A percentile compares a stretch with the other conserved stretches of the same genome.
phyloP scores from a whole-genome alignment of 179 eudicot species.

The Patellifolia procumbens region DNA sequence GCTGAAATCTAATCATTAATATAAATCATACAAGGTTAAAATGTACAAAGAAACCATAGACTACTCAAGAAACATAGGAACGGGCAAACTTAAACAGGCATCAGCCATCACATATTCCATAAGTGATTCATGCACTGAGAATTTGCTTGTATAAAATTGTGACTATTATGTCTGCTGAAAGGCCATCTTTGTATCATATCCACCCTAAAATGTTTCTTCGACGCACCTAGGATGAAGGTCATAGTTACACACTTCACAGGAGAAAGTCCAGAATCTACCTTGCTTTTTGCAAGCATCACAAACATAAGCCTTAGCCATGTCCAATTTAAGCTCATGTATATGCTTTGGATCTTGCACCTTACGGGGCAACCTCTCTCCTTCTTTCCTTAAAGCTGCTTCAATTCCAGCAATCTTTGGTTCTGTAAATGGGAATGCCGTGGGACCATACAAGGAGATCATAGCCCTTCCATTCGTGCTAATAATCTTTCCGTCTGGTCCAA shows the following conservation, averaged over 20 bases:
- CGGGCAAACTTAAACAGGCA: too few relatives aligned
- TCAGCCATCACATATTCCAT: too few relatives aligned
- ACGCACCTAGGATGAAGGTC: conserved; percentile 56
- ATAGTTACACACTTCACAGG: conserved; percentile 51
- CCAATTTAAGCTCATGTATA: conserved; percentile 52
- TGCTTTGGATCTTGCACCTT: conserved; percentile 49
- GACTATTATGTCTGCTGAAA: neutral
- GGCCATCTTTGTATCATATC: neutral
- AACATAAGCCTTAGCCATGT: conserved; percentile 52
- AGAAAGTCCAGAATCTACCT: conserved; percentile 62
- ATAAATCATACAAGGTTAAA: too few relatives aligned
- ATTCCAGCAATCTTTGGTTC: conserved; percentile 38
- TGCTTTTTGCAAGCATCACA: conserved; percentile 50
- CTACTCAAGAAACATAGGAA: too few relatives aligned
- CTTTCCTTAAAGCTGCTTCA: conserved; percentile 39
- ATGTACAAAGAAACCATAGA: too few relatives aligned
- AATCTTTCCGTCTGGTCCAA: conserved; percentile 53
- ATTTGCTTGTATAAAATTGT: neutral
- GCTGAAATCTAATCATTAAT: too few relatives aligned
- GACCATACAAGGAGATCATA: conserved; percentile 43
- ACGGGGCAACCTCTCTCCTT: conserved; percentile 47
- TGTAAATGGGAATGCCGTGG: conserved; percentile 52
- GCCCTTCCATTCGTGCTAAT: conserved; percentile 45
- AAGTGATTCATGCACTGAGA: neutral
- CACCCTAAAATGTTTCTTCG: conserved; percentile 27